Evolutionary conservation across 805 yeast genomes (phyloP).

Genomic region (Saccharomycopsis javanensis): DNA sequence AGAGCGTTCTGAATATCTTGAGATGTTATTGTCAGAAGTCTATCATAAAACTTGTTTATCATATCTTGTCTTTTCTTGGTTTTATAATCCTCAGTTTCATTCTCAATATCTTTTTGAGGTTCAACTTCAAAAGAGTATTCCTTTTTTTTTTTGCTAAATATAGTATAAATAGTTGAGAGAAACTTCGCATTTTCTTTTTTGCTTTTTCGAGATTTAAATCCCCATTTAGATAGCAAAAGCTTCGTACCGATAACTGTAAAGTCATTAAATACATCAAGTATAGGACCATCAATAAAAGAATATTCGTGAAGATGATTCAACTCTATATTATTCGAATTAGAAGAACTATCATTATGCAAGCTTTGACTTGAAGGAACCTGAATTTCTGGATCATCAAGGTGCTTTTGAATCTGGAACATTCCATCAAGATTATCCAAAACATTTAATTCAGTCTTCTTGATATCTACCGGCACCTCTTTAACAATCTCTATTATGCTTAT

Average conservation of each 20-base stretch:
- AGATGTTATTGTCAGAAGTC: neutral
- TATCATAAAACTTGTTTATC: neutral
- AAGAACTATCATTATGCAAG: neutral
- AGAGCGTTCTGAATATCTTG: constrained; percentile 4
- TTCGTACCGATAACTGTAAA: neutral
- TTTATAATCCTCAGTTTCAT: neutral
- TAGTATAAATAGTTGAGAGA: neutral
- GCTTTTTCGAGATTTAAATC: constrained; percentile 8
- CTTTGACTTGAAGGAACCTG: constrained; percentile 16
- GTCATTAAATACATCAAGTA: neutral
- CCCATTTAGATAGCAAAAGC: constrained; percentile 10
- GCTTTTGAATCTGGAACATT: neutral
- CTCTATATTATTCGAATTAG: neutral
- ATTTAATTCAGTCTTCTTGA: neutral
- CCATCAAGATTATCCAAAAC: neutral
- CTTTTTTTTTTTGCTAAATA: neutral
- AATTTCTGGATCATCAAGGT: constrained; percentile 6
- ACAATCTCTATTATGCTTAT: constrained; percentile 17
- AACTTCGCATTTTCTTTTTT: constrained; percentile 2
- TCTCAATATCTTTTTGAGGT: neutral
- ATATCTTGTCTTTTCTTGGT: neutral
- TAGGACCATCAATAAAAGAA: neutral
- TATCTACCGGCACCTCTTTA: neutral
- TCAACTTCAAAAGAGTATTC: neutral
- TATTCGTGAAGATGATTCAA: neutral